Base-by-base conservation (phyloP, 257 asterid genomes). In the Primulina huaijiensis region DNA sequence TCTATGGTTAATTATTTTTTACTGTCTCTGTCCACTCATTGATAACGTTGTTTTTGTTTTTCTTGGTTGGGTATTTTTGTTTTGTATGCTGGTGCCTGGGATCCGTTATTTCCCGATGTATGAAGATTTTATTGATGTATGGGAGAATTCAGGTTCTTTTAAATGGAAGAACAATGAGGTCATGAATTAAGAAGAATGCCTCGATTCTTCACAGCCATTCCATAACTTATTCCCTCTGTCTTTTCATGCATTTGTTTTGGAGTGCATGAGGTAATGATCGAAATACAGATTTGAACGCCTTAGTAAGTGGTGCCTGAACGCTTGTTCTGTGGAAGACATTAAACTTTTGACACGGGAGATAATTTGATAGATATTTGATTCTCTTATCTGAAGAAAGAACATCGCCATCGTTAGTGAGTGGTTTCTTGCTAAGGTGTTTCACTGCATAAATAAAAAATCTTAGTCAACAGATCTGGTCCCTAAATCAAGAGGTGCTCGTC, bases 1-100 rank as follows among this genome's bases (percentile, higher is more conserved):
- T 85, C 61, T 92, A 89, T 73, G 97, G 97, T 92, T 77, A 64
- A n/a, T 23, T 14, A n/a, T 23, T 23, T 23, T 0, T 3, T 37
- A 2, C 20, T 34, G 50, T 72, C 55, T 19, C 5, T 50, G 63
- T 20, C 50, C 56, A 30, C 14, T 53, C 59, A 31, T n/a, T 61
- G 38, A 2, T 21, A 33, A 59, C 2, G 34, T 57, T 57, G 56
- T 30, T 30, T 30, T 62, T 72, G 8, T 63, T 12, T 65, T 56
- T 27, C 61, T 67, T 21, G 30, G 9, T 43, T 53, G 31, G 23
- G 46, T 20, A 43, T 21, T 33, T 20, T 6, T 8, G 40, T 33
- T 37, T 16, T 62, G 50, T 33, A 16, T 33, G 50, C 21, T 19
- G 1, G 20, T 8, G 8, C 19, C 38, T 35, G 5, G 38, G 19